Base-by-base conservation (phyloP, 2,329 filamentous ascomycete genomes). In the Epichloe sp. region DNA sequence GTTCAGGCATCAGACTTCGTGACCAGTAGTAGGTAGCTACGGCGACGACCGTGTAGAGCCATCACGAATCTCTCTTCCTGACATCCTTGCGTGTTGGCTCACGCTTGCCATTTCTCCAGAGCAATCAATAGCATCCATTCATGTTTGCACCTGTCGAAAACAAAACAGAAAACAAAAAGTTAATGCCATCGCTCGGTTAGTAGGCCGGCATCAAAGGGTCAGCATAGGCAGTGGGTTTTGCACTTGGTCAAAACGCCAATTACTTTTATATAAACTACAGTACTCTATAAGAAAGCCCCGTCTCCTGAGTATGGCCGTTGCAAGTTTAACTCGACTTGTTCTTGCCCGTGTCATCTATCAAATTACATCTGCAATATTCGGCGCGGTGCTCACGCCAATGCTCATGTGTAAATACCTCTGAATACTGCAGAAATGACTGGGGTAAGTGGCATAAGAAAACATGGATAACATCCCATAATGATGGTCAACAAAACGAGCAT, bases 401-500 rank as follows among this genome's bases (percentile, higher is more conserved):
- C 34, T 14, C 15, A 44, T 45, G 45, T 40, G 40, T n/a, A 35
- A 45, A 21, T n/a, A 12, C 38, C 44, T 19, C 36, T 43, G 7
- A 26, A 51, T 43, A 37, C 47, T 48, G 49, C n/a, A 47, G 5
- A 43, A 36, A 47, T 21, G 41, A 40, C 37, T 17, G 40, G 15
- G 37, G 35, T 37, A 44, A 43, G 37, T 36, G 38, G 42, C 23
- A 43, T 15, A n/a, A 36, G 14, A 47, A 34, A 34, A 12, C 38
- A 47, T 38, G 44, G 10, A 12, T 12, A 43, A 46, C 34, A 34
- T 23, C 41, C 44, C 38, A 48, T 19, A 14, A 31, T 17, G 4
- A 52, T 46, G 49, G 34, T 35, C 19, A 48, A 54, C 53, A 53
- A 52, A 49, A 51, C 36, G 47, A 51, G 48, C 42, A 43, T 54